A percentile compares a stretch with the other conserved stretches of the same genome.
These are phyloP conservation scores for Silene noctiflora DNA, from an alignment of 179 eudicot genomes.

Conservation along the genomic window DNA sequence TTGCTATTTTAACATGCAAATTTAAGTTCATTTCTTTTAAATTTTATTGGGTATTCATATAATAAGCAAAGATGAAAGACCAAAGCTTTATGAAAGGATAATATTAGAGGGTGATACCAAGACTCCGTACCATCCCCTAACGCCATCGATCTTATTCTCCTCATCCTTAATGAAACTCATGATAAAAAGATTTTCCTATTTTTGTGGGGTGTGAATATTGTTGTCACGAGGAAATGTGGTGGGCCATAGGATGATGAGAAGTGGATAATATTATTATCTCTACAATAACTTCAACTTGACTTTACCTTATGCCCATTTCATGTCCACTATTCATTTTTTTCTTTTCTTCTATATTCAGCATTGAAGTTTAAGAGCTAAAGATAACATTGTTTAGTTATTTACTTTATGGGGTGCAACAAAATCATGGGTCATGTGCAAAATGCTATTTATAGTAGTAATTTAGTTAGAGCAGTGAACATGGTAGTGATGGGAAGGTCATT, in stretches of 20 bases:
- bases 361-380: background rate
- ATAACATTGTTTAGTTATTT: background rate
- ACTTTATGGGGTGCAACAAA: background rate
- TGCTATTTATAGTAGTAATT: background rate
- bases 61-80: too few species aligned
- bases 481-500: slow-evolving; percentile 22
- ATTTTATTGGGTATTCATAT: too few species aligned
- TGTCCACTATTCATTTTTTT: slow-evolving; percentile 12
- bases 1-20: slow-evolving; percentile 11
- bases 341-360: slow-evolving; percentile 4
- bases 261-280: slow-evolving; percentile 36
- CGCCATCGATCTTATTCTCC: too few species aligned
- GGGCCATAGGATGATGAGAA: slow-evolving; percentile 23
- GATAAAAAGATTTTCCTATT: too few species aligned
- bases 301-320: slow-evolving; percentile 27
- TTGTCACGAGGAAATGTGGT: slow-evolving; percentile 3
- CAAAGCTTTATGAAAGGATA: too few species aligned
- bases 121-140: too few species aligned
- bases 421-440: background rate
- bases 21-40: slow-evolving; percentile 1
- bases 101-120: too few species aligned
- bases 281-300: background rate
- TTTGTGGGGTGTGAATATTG: slow-evolving; percentile 7
- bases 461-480: slow-evolving; percentile 13
- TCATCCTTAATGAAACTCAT: background rate